Evolutionary conservation across 108 stramenopile genomes (phyloP), one percentile per base, ranked within the genome.

Genomic region (Licmophora abbreviata): DNA sequence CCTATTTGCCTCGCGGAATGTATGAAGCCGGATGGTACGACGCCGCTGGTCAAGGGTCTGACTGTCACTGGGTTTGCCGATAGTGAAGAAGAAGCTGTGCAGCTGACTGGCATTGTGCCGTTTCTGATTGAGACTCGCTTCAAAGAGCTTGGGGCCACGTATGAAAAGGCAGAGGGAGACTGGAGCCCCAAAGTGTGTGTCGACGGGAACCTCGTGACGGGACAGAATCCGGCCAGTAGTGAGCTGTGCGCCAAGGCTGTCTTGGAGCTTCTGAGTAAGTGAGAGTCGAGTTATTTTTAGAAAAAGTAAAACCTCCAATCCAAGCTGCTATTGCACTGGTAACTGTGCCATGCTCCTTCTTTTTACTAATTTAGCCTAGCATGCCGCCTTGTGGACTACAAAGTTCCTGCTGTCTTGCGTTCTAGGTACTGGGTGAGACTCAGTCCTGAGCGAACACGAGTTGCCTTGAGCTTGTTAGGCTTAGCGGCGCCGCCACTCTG

Each of bases 171-270:
- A 3, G 83, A 74, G 43, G n/a, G n/a, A n/a, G 74, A 82, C 60
- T 89, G 81, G 81, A 51, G 59, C 38, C 40, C 76, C 44, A 74
- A 89, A 29, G 69, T 66, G 20, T 74, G 72, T 43, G 74, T 74
- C 15, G 83, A 82, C 63, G 83, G 81, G 30, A 85, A 83, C 9
- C 59, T 90, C 52, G 63, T 85, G 25, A 90, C 88, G 9, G 88
- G 83, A 22, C 88, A 90, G 65, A 90, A 90, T 64, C 88, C 88
- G 17, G 65, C 69, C 20, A 59, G 55, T 14, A 71, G 74, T 1
- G 73, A 66, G 20, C 70, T 55, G 6, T 64, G 64, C 27, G 83
- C 83, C 37, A 38, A 60, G 23, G 76, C 74, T 35, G 71, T 74
- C 32, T 61, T 74, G 61, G 50, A 71, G 53, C 25, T 48, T 11